phyloP scores from a whole-genome alignment of 202 grass and related monocot species.

The Cymbopogon flexuosus region DNA sequence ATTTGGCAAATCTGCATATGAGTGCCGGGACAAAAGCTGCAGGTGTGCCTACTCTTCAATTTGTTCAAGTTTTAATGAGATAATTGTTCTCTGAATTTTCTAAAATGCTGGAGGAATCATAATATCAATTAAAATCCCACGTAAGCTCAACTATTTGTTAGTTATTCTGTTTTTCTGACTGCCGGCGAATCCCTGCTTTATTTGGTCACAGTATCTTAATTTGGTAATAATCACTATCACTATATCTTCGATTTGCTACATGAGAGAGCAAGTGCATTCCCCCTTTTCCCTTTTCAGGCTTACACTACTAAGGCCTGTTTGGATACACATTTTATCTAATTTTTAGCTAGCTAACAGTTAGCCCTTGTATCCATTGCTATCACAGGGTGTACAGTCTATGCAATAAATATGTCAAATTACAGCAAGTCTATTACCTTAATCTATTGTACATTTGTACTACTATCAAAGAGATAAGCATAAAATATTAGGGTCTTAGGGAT shows the following conservation, averaged over 20 bases:
- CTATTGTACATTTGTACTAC: not conserved
- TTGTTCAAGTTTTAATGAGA: not conserved
- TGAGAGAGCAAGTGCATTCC: no score
- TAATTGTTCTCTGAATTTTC: constrained; percentile 17
- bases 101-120: constrained; percentile 16
- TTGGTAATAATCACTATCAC: no score
- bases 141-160: not conserved
- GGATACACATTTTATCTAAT: not conserved
- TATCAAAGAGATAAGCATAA: not conserved
- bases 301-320: not conserved
- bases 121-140: not conserved
- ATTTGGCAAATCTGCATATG: constrained; percentile 94
- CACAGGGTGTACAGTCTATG: not conserved
- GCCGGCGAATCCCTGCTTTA: not conserved
- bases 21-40: constrained; percentile 71
- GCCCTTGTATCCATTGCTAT: not conserved
- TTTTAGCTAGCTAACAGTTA: not conserved
- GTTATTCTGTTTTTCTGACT: not conserved
- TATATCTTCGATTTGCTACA: no score
- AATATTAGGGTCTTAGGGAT: not conserved
- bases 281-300: no score
- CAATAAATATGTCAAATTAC: not conserved
- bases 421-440: not conserved
- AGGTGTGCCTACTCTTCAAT: constrained; percentile 51
- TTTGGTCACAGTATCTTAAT: not conserved